Evolutionary conservation across 2,329 filamentous ascomycete species (phyloP).

Genomic region (Talaromyces sp.): DNA sequence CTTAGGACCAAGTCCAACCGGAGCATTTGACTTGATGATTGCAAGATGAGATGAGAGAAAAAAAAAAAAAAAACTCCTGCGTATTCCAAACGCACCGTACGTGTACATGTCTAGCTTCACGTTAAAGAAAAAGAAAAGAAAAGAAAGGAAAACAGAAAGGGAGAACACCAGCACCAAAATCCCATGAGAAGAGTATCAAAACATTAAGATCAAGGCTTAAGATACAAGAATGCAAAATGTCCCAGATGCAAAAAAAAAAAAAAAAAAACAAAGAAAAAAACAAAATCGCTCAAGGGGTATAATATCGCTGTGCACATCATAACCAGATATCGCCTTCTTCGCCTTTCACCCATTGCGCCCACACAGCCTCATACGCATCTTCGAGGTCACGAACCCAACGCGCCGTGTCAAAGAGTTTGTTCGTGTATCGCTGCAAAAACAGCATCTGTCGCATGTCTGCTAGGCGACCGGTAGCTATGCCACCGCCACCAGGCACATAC

Average conservation of each 20-base stretch:
- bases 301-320: conserved; percentile 40
- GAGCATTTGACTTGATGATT: conserved; percentile 7
- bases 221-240: conserved; percentile 2
- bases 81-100: conserved; percentile 2
- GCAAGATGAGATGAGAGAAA: background rate
- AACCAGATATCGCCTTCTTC: conserved; percentile 94
- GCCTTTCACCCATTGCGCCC: conserved; percentile 82
- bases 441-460: conserved; percentile 78
- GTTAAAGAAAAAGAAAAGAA: conserved; percentile 2
- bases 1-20: background rate
- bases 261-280: conserved; percentile 18
- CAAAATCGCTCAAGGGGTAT: conserved; percentile 41
- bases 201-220: conserved; percentile 5
- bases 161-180: background rate
- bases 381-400: conserved; percentile 92
- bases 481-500: conserved; percentile 53
- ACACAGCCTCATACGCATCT: conserved; percentile 82
- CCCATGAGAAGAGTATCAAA: conserved; percentile 1
- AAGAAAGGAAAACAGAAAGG: background rate
- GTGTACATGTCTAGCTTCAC: conserved; percentile 12
- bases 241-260: conserved; percentile 11
- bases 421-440: conserved; percentile 81
- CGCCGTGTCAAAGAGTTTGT: conserved; percentile 85
- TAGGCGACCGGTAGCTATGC: conserved; percentile 63
- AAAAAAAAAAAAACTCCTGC: background rate